Percentiles rank a stretch among this genome's conserved stretches.
Evolutionary conservation across 495 filamentous ascomycete genomes (phyloP).

Genomic region (Geopyxis carbonaria): DNA sequence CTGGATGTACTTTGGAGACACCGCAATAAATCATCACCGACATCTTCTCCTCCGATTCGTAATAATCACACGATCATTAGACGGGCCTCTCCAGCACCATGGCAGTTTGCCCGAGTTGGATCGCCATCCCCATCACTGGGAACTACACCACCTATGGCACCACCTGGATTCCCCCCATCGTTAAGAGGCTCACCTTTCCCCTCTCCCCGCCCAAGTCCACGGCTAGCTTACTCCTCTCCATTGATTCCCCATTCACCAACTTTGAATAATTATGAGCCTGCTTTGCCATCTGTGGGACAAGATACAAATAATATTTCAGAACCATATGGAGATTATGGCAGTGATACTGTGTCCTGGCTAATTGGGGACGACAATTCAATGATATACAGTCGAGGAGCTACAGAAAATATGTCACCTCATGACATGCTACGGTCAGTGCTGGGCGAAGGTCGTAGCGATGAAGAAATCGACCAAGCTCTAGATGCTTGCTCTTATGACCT

Average conservation of each 20-base stretch:
- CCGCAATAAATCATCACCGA: constrained; percentile 56
- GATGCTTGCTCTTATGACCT: constrained; percentile 86
- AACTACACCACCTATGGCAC: constrained; percentile 58
- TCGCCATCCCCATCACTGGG: constrained; percentile 65
- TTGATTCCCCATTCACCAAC: constrained; percentile 89
- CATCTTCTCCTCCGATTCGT: constrained; percentile 59
- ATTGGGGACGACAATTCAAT: constrained; percentile 72
- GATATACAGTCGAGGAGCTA: constrained; percentile 50
- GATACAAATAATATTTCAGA: constrained; percentile 58
- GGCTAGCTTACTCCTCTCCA: constrained; percentile 76
- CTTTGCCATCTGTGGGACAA: constrained; percentile 41
- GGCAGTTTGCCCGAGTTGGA: constrained; percentile 61
- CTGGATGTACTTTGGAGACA: constrained; percentile 86
- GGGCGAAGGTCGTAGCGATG: constrained; percentile 71
- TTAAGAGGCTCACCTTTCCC: constrained; percentile 71
- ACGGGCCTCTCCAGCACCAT: constrained; percentile 78
- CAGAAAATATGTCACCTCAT: constrained; percentile 85
- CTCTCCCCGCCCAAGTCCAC: constrained; percentile 83
- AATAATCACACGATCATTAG: constrained; percentile 79
- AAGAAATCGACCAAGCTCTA: constrained; percentile 80
- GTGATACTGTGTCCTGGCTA: constrained; percentile 90
- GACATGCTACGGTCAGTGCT: constrained; percentile 95
- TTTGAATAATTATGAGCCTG: constrained; percentile 68
- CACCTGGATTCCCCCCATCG: constrained; percentile 68
- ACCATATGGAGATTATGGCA: constrained; percentile 78